Conservation (phyloP, 2,329 filamentous ascomycete species). For the Trichophyton verrucosum region DNA sequence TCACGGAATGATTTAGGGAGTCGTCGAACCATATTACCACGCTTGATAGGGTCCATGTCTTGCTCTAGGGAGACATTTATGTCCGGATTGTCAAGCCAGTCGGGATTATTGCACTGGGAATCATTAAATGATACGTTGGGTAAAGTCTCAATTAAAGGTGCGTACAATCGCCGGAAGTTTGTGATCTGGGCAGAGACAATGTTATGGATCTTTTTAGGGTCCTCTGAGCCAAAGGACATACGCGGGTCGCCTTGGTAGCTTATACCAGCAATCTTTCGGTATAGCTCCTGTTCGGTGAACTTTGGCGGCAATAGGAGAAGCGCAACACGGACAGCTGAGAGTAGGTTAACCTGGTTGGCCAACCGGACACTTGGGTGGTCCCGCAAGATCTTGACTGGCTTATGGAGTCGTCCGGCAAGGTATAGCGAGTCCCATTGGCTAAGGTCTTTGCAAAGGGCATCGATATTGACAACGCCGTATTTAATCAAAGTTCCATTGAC, state of each 20-base stretch:
- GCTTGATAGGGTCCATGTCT: constrained; percentile 82
- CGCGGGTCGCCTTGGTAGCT: constrained; percentile 95
- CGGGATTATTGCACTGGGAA: constrained; percentile 42
- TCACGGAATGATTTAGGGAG: constrained; percentile 76
- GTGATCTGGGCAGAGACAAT: constrained; percentile 85
- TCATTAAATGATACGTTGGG: constrained; percentile 76
- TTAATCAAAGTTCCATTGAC: constrained; percentile 95
- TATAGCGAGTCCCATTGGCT: constrained; percentile 90
- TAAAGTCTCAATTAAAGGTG: constrained; percentile 74
- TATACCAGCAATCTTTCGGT: constrained; percentile 79
- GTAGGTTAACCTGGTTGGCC: constrained; percentile 88
- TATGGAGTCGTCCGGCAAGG: constrained; percentile 88
- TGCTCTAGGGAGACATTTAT: constrained; percentile 61
- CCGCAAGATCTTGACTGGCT: constrained; percentile 92
- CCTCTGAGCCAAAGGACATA: constrained; percentile 81
- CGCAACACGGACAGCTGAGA: constrained; percentile 81
- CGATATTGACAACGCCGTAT: constrained; percentile 90
- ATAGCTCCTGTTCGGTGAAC: constrained; percentile 80
- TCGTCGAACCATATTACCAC: constrained; percentile 92
- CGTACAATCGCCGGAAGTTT: constrained; percentile 85
- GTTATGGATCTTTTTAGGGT: constrained; percentile 83
- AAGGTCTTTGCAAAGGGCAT: constrained; percentile 76
- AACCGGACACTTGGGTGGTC: constrained; percentile 87
- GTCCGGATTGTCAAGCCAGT: constrained; percentile 52
- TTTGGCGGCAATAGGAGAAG: constrained; percentile 69